Evolutionary conservation across 805 yeast genomes (phyloP).

Genomic region (Starmerella khaoyaiensis): DNA sequence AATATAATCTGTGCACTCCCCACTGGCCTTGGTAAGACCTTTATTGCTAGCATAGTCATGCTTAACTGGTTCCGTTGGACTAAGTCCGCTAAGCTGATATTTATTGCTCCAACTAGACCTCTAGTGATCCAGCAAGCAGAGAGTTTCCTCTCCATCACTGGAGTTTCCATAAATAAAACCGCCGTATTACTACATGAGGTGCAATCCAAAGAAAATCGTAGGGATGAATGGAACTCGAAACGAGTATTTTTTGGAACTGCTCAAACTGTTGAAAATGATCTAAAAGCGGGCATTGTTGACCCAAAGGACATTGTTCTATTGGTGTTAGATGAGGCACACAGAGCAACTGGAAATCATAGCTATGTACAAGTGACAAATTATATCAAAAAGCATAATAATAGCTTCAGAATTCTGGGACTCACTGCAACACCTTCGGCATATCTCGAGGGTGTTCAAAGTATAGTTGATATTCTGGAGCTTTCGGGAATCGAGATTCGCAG

Average conservation of each 20-base stretch:
- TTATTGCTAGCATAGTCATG: slow-evolving; percentile 90
- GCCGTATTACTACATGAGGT: slow-evolving; percentile 32
- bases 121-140: slow-evolving; percentile 91
- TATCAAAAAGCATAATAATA: slow-evolving; percentile 46
- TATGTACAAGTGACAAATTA: slow-evolving; percentile 71
- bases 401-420: slow-evolving; percentile 67
- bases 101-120: slow-evolving; percentile 96
- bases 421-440: slow-evolving; percentile 95
- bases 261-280: slow-evolving; percentile 86
- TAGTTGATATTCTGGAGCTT: slow-evolving; percentile 58
- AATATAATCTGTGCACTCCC: slow-evolving; percentile 85
- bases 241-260: slow-evolving; percentile 90
- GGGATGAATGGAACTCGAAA: slow-evolving; percentile 61
- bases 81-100: slow-evolving; percentile 59
- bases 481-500: slow-evolving; percentile 76
- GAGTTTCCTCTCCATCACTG: slow-evolving; percentile 80
- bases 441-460: slow-evolving; percentile 75
- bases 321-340: slow-evolving; percentile 91
- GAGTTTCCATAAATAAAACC: slow-evolving; percentile 61
- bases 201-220: slow-evolving; percentile 44
- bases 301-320: slow-evolving; percentile 64
- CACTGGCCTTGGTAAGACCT: slow-evolving; percentile 94
- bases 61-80: slow-evolving; percentile 83
- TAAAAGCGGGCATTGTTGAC: slow-evolving; percentile 57
- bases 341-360: slow-evolving; percentile 83